Base-by-base conservation (phyloP, 139 green algal species). In the Chlamydomonas schloesseri region DNA sequence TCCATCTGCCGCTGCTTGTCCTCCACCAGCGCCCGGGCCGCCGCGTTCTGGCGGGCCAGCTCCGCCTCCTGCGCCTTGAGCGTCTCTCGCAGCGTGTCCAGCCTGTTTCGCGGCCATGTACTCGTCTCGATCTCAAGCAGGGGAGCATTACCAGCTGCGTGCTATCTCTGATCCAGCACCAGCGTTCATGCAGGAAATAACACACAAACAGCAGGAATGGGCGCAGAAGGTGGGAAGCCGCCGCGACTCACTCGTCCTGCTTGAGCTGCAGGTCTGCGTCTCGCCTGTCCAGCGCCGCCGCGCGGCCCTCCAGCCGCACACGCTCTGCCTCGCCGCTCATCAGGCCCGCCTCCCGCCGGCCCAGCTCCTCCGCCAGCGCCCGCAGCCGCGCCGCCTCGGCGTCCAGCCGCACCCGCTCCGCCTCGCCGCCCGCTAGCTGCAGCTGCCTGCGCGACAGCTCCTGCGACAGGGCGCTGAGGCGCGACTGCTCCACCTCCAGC, bases 1-100 rank as follows among this genome's bases (percentile, higher is more conserved):
- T 79, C 81, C 81, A 87, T 9, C 69, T 71, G 42, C 21, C 81
- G 81, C 81, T 87, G 81, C 81, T 87, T 87, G 46, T 87, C 81
- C 53, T 69, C 69, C 50, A 87, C 81, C 24, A 87, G 81, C 53
- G 65, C 69, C 33, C 50, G 69, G 13, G 55, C 81, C 26, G 69
- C 28, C 4, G 69, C 68, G 26, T 87, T 70, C 81, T 87, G 81
- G 20, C 53, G 53, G 34, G 60, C 34, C 50, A 87, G 57, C 15
- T 87, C 81, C 33, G 53, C 81, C 68, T 78, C 31, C 34, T 72
- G 81, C 4, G 24, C 34, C 6, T 26, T 6, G 21, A 86, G 80
- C 13, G 67, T 58, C 13, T 76, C 65, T 10, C 80, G 80, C 68
- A 71, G 67, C 4, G 67, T 50, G 3, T 68, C 13, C 53, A 86